phyloP scores from a whole-genome alignment of 805 yeast genomes.

The Cephaloascus albidus region DNA sequence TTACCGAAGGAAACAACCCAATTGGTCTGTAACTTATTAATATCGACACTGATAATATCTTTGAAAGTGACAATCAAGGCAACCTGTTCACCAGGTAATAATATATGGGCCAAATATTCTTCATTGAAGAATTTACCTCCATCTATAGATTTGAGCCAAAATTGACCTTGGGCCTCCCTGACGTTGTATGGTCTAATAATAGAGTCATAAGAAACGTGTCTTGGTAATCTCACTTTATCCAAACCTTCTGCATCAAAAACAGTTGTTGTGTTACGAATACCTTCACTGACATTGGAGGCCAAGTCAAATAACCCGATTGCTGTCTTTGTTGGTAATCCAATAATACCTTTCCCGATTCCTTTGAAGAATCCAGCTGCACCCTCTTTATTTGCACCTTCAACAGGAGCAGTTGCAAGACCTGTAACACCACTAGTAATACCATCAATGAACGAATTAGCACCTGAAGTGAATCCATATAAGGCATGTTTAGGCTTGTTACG shows the following conservation, averaged over 20 bases:
- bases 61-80: conserved; percentile 69
- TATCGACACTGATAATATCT: conserved; percentile 58
- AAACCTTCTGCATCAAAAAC: conserved; percentile 75
- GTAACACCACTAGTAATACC: conserved; percentile 81
- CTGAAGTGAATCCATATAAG: conserved; percentile 70
- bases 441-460: conserved; percentile 83
- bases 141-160: conserved; percentile 75
- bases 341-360: conserved; percentile 90
- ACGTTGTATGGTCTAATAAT: conserved; percentile 67
- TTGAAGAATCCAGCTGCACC: conserved; percentile 91
- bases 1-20: conserved; percentile 68
- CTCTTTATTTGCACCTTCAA: conserved; percentile 78
- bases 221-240: conserved; percentile 73
- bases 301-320: conserved; percentile 92
- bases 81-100: conserved; percentile 71
- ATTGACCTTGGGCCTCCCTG: conserved; percentile 90
- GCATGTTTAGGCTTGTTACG: conserved; percentile 82
- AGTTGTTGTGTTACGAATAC: conserved; percentile 86
- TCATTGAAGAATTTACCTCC: conserved; percentile 74
- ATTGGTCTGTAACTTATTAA: conserved; percentile 47
- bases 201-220: conserved; percentile 63
- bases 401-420: conserved; percentile 87
- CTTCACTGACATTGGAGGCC: conserved; percentile 89
- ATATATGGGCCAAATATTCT: conserved; percentile 74
- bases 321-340: conserved; percentile 94